phyloP scores from a whole-genome alignment of 176 grass and related monocot genomes.

The Cenchrus fungigraminus region DNA sequence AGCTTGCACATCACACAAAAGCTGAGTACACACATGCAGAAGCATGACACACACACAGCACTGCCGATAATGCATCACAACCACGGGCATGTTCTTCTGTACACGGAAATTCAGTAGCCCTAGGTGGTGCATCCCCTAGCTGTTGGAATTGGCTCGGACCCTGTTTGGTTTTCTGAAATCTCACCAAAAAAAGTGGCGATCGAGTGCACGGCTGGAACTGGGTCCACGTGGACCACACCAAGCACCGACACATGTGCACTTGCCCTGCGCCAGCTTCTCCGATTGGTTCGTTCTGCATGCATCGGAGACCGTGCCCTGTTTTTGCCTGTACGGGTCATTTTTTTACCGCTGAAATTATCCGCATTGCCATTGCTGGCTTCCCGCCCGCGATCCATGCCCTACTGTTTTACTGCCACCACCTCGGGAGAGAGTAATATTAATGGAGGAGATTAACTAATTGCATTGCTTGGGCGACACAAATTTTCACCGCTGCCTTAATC shows the following conservation, averaged over 20 bases:
- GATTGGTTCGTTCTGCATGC: slow-evolving; percentile 42
- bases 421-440: background rate
- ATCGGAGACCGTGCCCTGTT: slow-evolving; percentile 14
- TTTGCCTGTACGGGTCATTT: background rate
- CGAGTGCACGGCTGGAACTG: background rate
- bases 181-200: too few relatives aligned
- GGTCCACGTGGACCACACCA: slow-evolving; percentile 17
- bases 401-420: background rate
- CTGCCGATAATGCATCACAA: background rate
- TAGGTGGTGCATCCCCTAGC: background rate
- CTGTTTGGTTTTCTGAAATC: too few relatives aligned
- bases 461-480: background rate
- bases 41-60: background rate
- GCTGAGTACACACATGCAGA: background rate
- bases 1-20: slow-evolving; percentile 35
- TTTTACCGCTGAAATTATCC: slow-evolving; percentile 7
- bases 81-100: slow-evolving; percentile 17
- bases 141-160: too few relatives aligned
- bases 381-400: slow-evolving; percentile 11
- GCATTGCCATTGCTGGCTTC: background rate
- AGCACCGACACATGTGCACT: slow-evolving; percentile 42
- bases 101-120: background rate
- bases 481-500: background rate
- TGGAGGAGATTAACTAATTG: background rate
- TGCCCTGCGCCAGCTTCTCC: background rate